phyloP scores from a whole-genome alignment of 331 rosid genomes.

The Dryas integrifolia region DNA sequence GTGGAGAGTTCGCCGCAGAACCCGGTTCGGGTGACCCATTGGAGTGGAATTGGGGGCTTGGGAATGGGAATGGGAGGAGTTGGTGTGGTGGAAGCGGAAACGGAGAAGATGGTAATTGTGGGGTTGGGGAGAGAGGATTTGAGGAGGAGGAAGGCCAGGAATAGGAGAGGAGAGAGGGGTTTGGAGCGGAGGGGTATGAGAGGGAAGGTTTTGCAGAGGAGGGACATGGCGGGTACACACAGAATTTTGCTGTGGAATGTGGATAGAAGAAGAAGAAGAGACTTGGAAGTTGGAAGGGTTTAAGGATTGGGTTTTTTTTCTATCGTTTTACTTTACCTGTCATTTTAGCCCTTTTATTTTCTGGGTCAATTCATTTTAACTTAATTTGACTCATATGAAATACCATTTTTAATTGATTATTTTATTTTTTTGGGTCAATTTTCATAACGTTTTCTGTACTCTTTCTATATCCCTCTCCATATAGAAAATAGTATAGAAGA shows the following conservation, averaged over 20 bases:
- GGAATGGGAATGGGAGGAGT: conserved; percentile 28
- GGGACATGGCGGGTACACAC: conserved; percentile 34
- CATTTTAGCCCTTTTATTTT: no score
- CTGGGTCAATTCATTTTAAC: no score
- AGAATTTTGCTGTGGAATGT: not conserved
- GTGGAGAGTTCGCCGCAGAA: conserved; percentile 59
- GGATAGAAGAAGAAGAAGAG: not conserved
- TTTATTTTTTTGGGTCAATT: no score
- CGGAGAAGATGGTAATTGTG: not conserved
- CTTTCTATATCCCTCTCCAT: no score
- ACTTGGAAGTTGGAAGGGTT: conserved; percentile 1
- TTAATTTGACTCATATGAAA: no score
- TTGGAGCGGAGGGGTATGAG: conserved; percentile 8
- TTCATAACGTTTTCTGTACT: no score
- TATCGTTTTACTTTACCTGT: no score
- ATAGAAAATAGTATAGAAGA: no score
- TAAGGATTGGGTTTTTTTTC: not conserved
- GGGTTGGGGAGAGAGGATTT: conserved; percentile 36
- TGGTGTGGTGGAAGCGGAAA: no score
- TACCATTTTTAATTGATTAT: no score
- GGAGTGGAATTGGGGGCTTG: conserved; percentile 31
- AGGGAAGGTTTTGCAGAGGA: conserved; percentile 59
- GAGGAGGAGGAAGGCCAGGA: conserved; percentile 4
- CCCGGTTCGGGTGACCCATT: conserved; percentile 65
- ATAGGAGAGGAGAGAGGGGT: conserved; percentile 24